Evolutionary conservation across 192 early-diverging fungal species (phyloP), one percentile per base, ranked within the genome.

Genomic region (Phycomyces blakesleeanus): DNA sequence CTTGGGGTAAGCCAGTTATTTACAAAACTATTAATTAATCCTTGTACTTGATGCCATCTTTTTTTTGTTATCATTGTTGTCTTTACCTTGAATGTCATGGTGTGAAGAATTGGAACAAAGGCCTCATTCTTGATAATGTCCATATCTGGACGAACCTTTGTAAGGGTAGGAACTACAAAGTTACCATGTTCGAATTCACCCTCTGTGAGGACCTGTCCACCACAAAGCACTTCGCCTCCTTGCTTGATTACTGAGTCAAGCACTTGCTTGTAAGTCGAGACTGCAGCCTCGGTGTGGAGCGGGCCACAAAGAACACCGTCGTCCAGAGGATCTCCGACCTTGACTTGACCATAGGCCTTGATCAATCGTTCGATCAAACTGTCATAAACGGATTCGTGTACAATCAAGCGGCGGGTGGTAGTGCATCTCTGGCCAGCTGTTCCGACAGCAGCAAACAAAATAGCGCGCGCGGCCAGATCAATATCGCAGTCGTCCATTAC

Each of bases 351-450:
- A 75, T 98, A 98, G 2, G 95, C 93, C 71, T 92, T 89, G 42
- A 78, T 69, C 9, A 98, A 82, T 40, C 84, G 78, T 49, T 81
- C 83, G 8, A 96, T 75, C 60, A 98, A 91, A 4, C 79, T 76
- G 67, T 94, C 94, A 76, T 95, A 88, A 60, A 95, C 89, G 50
- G 80, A 79, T 67, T 93, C 88, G 60, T 98, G 95, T 15, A 98
- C 62, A 63, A 98, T 84, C 63, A 98, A 75, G 21, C 95, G 87
- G 25, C 95, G 87, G 2, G 94, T 93, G 38, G 95, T 93, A 2
- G 95, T 98, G 77, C 95, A 98, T 55, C 95, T 79, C 77, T 98
- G 95, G 24, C 95, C 95, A 39, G 94, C 91, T 27, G 94, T 98
- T 27, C 95, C 95, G 25, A 98, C 94, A 18, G 95, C 93, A 15